These are phyloP conservation scores for Solanum etuberosum DNA, from an alignment of 257 asterid species.

Conservation along the genomic window DNA sequence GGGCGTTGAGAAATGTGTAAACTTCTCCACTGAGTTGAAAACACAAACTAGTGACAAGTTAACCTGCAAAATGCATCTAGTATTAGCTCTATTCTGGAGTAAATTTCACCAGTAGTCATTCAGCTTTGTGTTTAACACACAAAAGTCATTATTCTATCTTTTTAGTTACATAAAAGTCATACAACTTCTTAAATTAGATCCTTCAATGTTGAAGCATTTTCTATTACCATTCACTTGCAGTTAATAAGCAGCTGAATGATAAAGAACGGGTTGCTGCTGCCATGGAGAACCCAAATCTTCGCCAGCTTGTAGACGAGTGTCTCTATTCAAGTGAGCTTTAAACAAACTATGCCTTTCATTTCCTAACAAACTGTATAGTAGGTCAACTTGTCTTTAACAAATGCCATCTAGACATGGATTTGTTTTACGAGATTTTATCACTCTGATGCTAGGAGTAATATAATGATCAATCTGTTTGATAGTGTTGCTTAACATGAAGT, in stretches of 20 bases:
- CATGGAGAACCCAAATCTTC: conserved; percentile 83
- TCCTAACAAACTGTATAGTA: conserved; percentile 23
- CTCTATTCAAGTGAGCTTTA: conserved; percentile 75
- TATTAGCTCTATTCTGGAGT: too few relatives aligned
- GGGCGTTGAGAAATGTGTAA: too few relatives aligned
- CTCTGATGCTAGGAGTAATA: neutral
- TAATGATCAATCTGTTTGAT: neutral
- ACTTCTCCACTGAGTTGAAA: too few relatives aligned
- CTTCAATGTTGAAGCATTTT: neutral
- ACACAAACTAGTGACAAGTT: too few relatives aligned
- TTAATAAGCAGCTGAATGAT: conserved; percentile 83
- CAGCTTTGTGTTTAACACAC: too few relatives aligned
- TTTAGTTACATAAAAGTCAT: too few relatives aligned
- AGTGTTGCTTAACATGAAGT: neutral
- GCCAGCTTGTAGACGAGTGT: conserved; percentile 90
- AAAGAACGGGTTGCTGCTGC: conserved; percentile 96
- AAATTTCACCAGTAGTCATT: too few relatives aligned
- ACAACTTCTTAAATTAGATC: neutral
- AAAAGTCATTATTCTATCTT: too few relatives aligned
- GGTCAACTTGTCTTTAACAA: neutral
- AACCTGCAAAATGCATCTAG: too few relatives aligned
- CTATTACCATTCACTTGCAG: conserved; percentile 21
- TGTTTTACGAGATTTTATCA: neutral
- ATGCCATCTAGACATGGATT: neutral
- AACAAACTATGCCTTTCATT: neutral